Evolutionary conservation across 2,329 filamentous ascomycete genomes (phyloP).

Genomic region (Emergomyces pasteurianus): DNA sequence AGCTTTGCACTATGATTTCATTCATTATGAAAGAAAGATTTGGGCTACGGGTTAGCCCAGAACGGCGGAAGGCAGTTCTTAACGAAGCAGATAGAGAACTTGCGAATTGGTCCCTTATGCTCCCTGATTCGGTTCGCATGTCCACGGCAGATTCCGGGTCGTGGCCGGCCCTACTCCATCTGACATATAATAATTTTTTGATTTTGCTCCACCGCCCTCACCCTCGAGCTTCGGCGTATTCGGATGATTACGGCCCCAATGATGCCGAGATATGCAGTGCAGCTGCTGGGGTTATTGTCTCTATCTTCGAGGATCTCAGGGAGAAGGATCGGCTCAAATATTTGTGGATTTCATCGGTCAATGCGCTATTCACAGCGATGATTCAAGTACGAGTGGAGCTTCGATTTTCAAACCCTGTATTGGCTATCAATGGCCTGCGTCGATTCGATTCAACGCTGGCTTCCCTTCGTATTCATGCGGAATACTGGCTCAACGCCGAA

Average conservation of each 20-base stretch:
- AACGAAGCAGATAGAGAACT: constrained; percentile 31
- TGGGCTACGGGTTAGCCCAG: constrained; percentile 28
- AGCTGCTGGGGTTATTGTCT: constrained; percentile 33
- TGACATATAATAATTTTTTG: constrained; percentile 36
- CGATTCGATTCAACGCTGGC: constrained; percentile 32
- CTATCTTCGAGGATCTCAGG: constrained; percentile 34
- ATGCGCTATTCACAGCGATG: constrained; percentile 36
- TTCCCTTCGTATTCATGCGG: constrained; percentile 30
- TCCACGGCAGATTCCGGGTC: constrained; percentile 31
- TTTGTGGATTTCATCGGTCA: constrained; percentile 34
- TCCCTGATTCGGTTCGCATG: constrained; percentile 30
- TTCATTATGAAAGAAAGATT: constrained; percentile 33
- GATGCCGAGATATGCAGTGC: constrained; percentile 36
- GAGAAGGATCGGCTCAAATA: constrained; percentile 31
- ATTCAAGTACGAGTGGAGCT: constrained; percentile 36
- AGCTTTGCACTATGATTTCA: constrained; percentile 40
- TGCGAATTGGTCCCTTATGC: constrained; percentile 31
- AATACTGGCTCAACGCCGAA: constrained; percentile 33
- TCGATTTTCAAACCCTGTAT: constrained; percentile 34
- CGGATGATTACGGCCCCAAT: constrained; percentile 34
- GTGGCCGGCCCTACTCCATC: constrained; percentile 34
- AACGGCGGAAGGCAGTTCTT: constrained; percentile 30
- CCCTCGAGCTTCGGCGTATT: constrained; percentile 31
- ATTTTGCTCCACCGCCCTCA: constrained; percentile 35
- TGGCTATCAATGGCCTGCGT: constrained; percentile 34